Evolutionary conservation across 2,329 filamentous ascomycete genomes (phyloP).

Genomic region (Fusarium devonianum): DNA sequence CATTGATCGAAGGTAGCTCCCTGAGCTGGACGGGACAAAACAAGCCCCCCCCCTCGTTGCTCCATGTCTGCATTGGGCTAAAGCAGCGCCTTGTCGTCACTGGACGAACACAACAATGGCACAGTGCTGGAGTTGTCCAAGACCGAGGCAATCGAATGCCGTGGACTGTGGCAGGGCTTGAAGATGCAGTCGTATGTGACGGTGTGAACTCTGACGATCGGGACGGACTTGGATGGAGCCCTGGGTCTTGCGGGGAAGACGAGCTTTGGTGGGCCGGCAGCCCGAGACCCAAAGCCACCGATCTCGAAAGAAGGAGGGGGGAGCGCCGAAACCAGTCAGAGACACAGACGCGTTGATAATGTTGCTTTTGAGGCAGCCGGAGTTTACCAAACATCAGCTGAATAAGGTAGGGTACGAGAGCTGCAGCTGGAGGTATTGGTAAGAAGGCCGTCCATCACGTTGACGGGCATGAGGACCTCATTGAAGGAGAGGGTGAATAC

Average conservation of each 20-base stretch:
- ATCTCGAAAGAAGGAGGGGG: slow-evolving; percentile 26
- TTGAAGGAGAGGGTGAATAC: neutral
- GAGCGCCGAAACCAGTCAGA: slow-evolving; percentile 29
- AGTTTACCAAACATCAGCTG: slow-evolving; percentile 7
- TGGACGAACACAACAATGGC: slow-evolving; percentile 23
- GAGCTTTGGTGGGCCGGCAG: slow-evolving; percentile 29
- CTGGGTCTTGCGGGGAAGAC: slow-evolving; percentile 39
- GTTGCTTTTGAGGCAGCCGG: slow-evolving; percentile 15
- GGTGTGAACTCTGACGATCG: slow-evolving; percentile 42
- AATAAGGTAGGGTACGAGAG: neutral
- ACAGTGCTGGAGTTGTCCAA: slow-evolving; percentile 19
- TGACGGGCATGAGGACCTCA: too few relatives aligned
- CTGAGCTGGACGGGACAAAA: slow-evolving; percentile 5
- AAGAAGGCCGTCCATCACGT: too few relatives aligned
- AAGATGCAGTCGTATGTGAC: slow-evolving; percentile 31
- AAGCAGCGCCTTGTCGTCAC: slow-evolving; percentile 32
- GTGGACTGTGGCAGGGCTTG: slow-evolving; percentile 35
- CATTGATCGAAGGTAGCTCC: slow-evolving; percentile 28
- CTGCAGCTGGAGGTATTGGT: neutral
- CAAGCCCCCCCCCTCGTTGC: slow-evolving; percentile 1
- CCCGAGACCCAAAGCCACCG: slow-evolving; percentile 33
- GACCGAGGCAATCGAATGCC: slow-evolving; percentile 2
- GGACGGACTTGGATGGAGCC: slow-evolving; percentile 37
- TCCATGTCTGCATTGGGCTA: slow-evolving; percentile 35
- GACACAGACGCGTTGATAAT: slow-evolving; percentile 3